phyloP scores from a whole-genome alignment of 768 basidiomycete species.

The Boletus pseudo-olivaceus region DNA sequence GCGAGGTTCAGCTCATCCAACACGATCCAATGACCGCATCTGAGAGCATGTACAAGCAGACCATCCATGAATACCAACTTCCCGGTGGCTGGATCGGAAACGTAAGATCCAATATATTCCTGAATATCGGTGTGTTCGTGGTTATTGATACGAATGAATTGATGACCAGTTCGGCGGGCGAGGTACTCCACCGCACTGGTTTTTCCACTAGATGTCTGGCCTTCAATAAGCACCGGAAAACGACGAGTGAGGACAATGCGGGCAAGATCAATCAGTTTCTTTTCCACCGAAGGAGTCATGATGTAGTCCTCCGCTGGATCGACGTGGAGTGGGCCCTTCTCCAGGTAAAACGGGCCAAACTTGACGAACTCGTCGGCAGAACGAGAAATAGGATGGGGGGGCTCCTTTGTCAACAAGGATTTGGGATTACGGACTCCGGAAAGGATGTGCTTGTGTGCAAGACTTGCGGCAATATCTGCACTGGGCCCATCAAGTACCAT shows the following conservation, averaged over 20 bases:
- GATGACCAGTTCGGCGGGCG: slow-evolving; percentile 88
- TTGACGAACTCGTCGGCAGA: slow-evolving; percentile 62
- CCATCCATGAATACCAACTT: slow-evolving; percentile 95
- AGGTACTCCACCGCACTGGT: slow-evolving; percentile 96
- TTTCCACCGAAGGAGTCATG: slow-evolving; percentile 92
- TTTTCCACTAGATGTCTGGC: slow-evolving; percentile 96
- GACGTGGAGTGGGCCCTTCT: slow-evolving; percentile 65
- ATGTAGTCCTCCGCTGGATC: slow-evolving; percentile 80
- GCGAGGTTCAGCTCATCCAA: slow-evolving; percentile 97
- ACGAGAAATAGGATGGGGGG: slow-evolving; percentile 46
- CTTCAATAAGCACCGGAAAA: slow-evolving; percentile 96
- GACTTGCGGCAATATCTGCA: slow-evolving; percentile 55
- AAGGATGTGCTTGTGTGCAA: slow-evolving; percentile 78
- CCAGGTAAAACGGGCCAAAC: slow-evolving; percentile 89
- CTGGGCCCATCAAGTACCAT: slow-evolving; percentile 85
- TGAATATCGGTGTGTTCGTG: slow-evolving; percentile 99
- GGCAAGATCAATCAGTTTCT: slow-evolving; percentile 91
- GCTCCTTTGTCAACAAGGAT: slow-evolving; percentile 71
- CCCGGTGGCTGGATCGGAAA: slow-evolving; percentile 89
- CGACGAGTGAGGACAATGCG: slow-evolving; percentile 83
- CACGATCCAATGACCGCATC: slow-evolving; percentile 95
- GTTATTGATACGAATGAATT: slow-evolving; percentile 97
- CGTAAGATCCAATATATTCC: slow-evolving; percentile 95
- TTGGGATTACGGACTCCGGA: slow-evolving; percentile 74
- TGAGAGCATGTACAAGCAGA: slow-evolving; percentile 85